Evolutionary conservation across 2,329 filamentous ascomycete genomes (phyloP).

Genomic region (Leptographium radiaticola): DNA sequence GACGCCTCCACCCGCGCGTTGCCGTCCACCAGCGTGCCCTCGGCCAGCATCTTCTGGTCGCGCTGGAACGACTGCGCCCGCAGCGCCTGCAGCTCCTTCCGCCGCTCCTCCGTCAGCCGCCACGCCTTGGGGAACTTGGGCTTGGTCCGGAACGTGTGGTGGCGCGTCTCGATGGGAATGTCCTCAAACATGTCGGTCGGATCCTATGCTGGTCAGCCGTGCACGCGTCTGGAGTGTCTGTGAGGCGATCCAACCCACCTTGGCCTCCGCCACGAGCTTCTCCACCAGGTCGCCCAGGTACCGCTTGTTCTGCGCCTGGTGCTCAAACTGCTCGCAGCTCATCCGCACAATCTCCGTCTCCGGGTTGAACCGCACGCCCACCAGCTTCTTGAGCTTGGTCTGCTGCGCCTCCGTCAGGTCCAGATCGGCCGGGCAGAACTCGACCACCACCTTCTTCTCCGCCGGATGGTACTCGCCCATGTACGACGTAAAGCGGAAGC

Average conservation of each 20-base stretch:
- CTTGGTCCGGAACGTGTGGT: conserved; percentile 58
- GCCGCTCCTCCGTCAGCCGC: conserved; percentile 61
- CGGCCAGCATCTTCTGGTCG: conserved; percentile 40
- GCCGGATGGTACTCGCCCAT: conserved; percentile 90
- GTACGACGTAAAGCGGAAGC: conserved; percentile 95
- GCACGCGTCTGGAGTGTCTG: background rate
- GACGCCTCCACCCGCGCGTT: conserved; percentile 30
- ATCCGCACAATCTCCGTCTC: conserved; percentile 72
- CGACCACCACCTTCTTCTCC: conserved; percentile 84
- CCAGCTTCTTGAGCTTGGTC: conserved; percentile 76
- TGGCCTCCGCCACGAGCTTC: conserved; percentile 60
- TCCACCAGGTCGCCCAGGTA: conserved; percentile 72
- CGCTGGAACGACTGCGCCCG: conserved; percentile 37
- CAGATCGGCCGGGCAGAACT: conserved; percentile 68
- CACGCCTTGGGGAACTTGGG: conserved; percentile 70
- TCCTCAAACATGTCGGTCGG: conserved; percentile 73
- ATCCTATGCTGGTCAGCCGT: conserved; percentile 31
- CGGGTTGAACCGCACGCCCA: conserved; percentile 78
- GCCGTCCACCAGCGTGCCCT: conserved; percentile 49
- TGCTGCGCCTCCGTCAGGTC: conserved; percentile 54
- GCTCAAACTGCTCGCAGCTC: conserved; percentile 77
- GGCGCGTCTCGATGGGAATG: conserved; percentile 76
- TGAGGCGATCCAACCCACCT: conserved; percentile 26
- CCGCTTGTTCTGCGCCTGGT: conserved; percentile 93
- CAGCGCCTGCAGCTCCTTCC: conserved; percentile 47